Base-by-base conservation (phyloP, 306 rosid genomes). In the Alnus rubra region DNA sequence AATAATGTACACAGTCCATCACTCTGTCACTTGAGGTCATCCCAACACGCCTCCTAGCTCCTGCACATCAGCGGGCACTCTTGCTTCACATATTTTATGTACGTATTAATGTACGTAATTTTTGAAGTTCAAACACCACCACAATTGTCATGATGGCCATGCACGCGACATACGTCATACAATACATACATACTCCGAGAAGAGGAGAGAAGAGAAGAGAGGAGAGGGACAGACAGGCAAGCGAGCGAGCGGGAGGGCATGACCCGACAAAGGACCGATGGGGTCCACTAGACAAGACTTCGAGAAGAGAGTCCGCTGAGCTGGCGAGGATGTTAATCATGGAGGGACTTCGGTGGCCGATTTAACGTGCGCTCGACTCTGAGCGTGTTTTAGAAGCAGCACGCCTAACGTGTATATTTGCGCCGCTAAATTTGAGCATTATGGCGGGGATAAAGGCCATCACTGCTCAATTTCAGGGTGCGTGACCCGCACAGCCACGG, bases 271-370 rank as follows among this genome's bases (percentile, higher is more conserved):
- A 47, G 45, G 39, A n/a, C 12, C 9, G 15, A 23, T 74, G 76
- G 88, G 83, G 35, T 74, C 89, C 85, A 77, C 56, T 11, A 33
- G 73, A 56, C 28, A 74, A 47, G 80, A 74, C 76, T 56, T 80
- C 62, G 28, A 77, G 58, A 70, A 60, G 39, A 33, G 37, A 45
- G 7, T 44, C 45, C 39, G 73, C 76, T 39, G 77, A 72, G 45
- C 13, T 31, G 52, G 82, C 80, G 3, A n/a, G 2, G 19, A 68
- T 51, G 68, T 31, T 16, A 56, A 18, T 69, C 65, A 79, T 67
- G 63, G 50, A 30, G 59, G 77, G 48, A 45, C 58, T 53, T 47
- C 60, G 78, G 64, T 59, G 76, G 71, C 44, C 70, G 85, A 63
- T 68, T 78, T 37, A 18, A 62, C 59, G 77, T 82, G 82, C 82